Evolutionary conservation across 169 alveolate species (phyloP).

Genomic region (Plasmodium chabaudi): DNA sequence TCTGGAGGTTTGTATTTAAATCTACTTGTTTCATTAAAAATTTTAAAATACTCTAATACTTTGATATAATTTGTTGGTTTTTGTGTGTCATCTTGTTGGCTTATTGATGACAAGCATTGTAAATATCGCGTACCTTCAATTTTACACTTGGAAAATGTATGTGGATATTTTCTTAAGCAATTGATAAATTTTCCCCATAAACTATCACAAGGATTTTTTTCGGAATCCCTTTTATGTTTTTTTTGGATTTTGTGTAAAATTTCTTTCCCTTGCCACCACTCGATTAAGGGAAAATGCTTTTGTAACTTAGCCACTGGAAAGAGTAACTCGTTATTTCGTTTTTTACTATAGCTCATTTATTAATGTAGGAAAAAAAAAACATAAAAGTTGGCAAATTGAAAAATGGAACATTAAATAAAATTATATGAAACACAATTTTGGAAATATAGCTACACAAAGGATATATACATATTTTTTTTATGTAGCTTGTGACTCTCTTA

Average conservation of each 20-base stretch:
- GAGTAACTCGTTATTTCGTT: conserved; percentile 58
- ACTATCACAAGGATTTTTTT: conserved; percentile 73
- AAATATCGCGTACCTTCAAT: conserved; percentile 60
- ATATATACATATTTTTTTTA: too few species aligned
- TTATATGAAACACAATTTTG: not conserved
- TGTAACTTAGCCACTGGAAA: conserved; percentile 71
- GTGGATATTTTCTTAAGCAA: conserved; percentile 73
- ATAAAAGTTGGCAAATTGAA: not conserved
- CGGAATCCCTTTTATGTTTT: conserved; percentile 54
- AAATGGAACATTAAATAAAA: not conserved
- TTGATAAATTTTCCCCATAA: conserved; percentile 76
- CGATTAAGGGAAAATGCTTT: conserved; percentile 67
- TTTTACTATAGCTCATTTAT: conserved; percentile 69
- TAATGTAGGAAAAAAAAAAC: conserved; percentile 1
- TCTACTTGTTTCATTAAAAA: conserved; percentile 73
- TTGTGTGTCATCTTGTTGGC: conserved; percentile 29
- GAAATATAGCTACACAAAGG: not conserved
- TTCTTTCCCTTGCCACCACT: conserved; percentile 77
- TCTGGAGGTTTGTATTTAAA: conserved; percentile 65
- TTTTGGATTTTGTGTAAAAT: conserved; percentile 71
- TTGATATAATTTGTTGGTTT: conserved; percentile 49
- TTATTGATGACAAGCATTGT: conserved; percentile 67
- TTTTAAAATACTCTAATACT: conserved; percentile 71
- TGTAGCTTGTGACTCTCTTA: too few species aligned
- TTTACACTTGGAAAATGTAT: conserved; percentile 67